These are phyloP conservation scores for Boletus edulis DNA, from an alignment of 768 basidiomycete species.

Conservation along the genomic window DNA sequence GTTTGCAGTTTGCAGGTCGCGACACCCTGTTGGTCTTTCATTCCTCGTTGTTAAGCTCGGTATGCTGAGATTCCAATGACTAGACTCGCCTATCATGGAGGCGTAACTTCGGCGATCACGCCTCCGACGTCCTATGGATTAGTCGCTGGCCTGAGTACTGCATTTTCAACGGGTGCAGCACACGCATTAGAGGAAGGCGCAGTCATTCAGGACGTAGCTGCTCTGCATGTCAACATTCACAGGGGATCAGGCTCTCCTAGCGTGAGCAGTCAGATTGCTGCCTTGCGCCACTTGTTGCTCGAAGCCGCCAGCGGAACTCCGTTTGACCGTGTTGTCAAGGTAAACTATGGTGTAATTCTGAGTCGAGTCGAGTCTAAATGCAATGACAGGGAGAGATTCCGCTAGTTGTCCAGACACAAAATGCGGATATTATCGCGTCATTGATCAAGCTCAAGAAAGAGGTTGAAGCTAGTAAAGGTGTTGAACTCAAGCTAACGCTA, in stretches of 20 bases:
- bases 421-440: slow-evolving; percentile 80
- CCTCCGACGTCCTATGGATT: slow-evolving; percentile 52
- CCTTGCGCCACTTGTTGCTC: slow-evolving; percentile 64
- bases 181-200: slow-evolving; percentile 58
- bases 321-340: slow-evolving; percentile 47
- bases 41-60: not conserved
- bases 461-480: slow-evolving; percentile 46
- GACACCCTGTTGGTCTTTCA: slow-evolving; percentile 46
- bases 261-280: slow-evolving; percentile 79
- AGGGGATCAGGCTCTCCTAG: slow-evolving; percentile 41
- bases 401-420: slow-evolving; percentile 71
- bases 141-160: slow-evolving; percentile 55
- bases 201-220: slow-evolving; percentile 56
- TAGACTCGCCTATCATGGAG: slow-evolving; percentile 66
- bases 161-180: slow-evolving; percentile 53
- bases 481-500: slow-evolving; percentile 54
- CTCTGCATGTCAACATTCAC: slow-evolving; percentile 63
- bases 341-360: slow-evolving; percentile 15
- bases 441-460: slow-evolving; percentile 68
- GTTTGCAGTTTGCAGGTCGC: slow-evolving; percentile 63
- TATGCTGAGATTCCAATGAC: slow-evolving; percentile 3
- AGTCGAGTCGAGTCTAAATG: not conserved
- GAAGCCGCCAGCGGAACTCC: slow-evolving; percentile 16
- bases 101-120: slow-evolving; percentile 61
- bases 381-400: slow-evolving; percentile 59